Evolutionary conservation across 1,284 basidiomycete genomes (phyloP).

Genomic region (Fomitopsis betulina): DNA sequence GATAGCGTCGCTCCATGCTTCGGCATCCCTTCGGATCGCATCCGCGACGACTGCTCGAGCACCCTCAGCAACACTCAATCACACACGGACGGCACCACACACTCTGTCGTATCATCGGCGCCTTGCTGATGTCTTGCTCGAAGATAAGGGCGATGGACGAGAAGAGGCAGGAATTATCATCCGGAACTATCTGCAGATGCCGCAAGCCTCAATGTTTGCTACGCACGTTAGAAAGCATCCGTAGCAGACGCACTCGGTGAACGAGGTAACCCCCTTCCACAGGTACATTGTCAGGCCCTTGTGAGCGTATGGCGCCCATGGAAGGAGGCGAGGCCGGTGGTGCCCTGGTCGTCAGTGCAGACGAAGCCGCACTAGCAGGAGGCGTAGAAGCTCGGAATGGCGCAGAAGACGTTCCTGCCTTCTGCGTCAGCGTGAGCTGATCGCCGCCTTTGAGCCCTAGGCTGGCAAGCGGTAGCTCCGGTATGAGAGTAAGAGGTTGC

Average conservation of each 20-base stretch:
- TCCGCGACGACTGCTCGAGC: conserved; percentile 68
- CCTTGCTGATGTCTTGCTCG: conserved; percentile 71
- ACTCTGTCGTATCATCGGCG: conserved; percentile 65
- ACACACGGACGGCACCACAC: conserved; percentile 17
- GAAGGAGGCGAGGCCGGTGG: neutral
- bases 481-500: conserved; percentile 61
- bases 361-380: conserved; percentile 3
- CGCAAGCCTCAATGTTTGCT: neutral
- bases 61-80: conserved; percentile 1
- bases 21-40: conserved; percentile 66
- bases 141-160: conserved; percentile 82
- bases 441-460: conserved; percentile 77
- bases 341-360: neutral
- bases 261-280: conserved; percentile 56
- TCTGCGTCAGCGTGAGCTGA: conserved; percentile 75
- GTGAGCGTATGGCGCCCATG: neutral
- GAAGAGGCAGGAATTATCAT: conserved; percentile 93
- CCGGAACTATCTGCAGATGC: conserved; percentile 72
- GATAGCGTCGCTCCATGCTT: conserved; percentile 78
- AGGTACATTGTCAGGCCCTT: conserved; percentile 15
- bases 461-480: conserved; percentile 66
- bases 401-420: conserved; percentile 20
- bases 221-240: too few relatives aligned
- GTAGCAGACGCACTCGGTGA: conserved; percentile 47
- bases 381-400: conserved; percentile 7